Conservation (phyloP, 1,284 basidiomycete genomes). For the Trametes versicolor region DNA sequence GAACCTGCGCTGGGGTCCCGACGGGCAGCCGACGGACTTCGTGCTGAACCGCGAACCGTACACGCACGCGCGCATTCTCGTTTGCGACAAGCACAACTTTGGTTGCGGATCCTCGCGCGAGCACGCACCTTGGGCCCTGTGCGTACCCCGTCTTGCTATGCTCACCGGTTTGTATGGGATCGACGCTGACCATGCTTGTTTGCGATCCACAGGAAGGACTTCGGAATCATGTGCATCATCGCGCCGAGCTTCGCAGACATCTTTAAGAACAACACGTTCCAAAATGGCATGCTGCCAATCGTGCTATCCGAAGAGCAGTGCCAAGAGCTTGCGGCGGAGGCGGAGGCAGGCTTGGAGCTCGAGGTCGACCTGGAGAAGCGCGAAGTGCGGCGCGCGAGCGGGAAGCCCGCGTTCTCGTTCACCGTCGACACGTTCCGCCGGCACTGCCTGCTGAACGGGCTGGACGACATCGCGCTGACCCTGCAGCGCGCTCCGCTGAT, state of each 20-base stretch:
- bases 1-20: constrained; percentile 82
- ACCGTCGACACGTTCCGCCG: constrained; percentile 88
- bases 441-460: constrained; percentile 91
- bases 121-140: constrained; percentile 97
- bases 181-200: constrained; percentile 4
- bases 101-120: constrained; percentile 95
- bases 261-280: constrained; percentile 93
- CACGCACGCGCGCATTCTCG: constrained; percentile 83
- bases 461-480: constrained; percentile 95
- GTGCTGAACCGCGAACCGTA: constrained; percentile 90
- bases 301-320: constrained; percentile 83
- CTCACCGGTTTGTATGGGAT: constrained; percentile 1
- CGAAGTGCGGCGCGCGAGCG: constrained; percentile 83
- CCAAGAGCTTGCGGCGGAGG: constrained; percentile 81
- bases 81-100: constrained; percentile 93
- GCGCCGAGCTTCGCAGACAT: constrained; percentile 96
- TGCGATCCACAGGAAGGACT: constrained; percentile 79
- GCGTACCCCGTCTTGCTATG: constrained; percentile 46
- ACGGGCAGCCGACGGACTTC: constrained; percentile 87
- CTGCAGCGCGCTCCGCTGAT: constrained; percentile 81
- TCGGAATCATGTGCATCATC: constrained; percentile 93
- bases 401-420: constrained; percentile 80
- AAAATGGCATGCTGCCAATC: constrained; percentile 96
- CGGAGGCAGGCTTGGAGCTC: constrained; percentile 81
- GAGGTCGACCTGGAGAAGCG: constrained; percentile 92